Evolutionary conservation across 306 rosid species (phyloP).

Genomic region (Prunus persica): Prunus_persica_NCBIv2 NC_034015.1:8530001-8530500

Average conservation of each 20-base stretch:
- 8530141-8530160: conserved; percentile 84
- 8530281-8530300: conserved; percentile 93
- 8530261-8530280: conserved; percentile 94
- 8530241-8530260: conserved; percentile 91
- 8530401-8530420: conserved; percentile 93
- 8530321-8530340: conserved; percentile 86
- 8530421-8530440: conserved; percentile 92
- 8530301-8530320: conserved; percentile 63
- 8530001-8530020: conserved; percentile 73
- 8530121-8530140: conserved; percentile 77
- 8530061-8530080: conserved; percentile 66
- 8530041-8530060: conserved; percentile 64
- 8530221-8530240: conserved; percentile 87
- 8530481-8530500: conserved; percentile 81
- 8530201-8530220: conserved; percentile 81
- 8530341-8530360: conserved; percentile 83
- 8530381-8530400: conserved; percentile 95
- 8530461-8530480: conserved; percentile 89
- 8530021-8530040: conserved; percentile 81
- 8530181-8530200: conserved; percentile 89
- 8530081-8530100: conserved; percentile 73
- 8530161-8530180: conserved; percentile 74
- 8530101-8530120: conserved; percentile 88
- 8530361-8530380: conserved; percentile 72
- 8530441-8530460: conserved; percentile 94